Percentiles rank a stretch among this genome's conserved stretches.
phyloP scores from a whole-genome alignment of 2,329 filamentous ascomycete genomes.

The Periconia digitata region DNA sequence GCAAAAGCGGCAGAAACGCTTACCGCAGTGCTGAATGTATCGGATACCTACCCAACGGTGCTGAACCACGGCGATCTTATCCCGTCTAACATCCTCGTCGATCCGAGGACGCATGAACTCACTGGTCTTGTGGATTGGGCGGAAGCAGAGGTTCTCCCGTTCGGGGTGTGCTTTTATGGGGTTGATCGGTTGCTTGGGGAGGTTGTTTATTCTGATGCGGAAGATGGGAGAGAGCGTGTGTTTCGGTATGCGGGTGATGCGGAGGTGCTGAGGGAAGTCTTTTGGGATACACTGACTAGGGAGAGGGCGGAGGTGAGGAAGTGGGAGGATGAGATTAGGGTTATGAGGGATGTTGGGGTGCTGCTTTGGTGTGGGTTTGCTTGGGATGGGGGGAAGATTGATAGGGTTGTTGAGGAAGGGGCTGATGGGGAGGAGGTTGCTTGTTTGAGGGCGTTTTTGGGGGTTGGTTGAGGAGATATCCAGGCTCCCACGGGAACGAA shows the following conservation, averaged over 20 bases:
- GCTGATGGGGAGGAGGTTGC: constrained; percentile 57
- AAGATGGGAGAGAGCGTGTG: neutral
- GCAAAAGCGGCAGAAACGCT: constrained; percentile 17
- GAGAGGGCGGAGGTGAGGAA: constrained; percentile 41
- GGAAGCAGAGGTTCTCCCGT: constrained; percentile 62
- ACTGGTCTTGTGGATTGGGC: constrained; percentile 65
- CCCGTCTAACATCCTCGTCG: constrained; percentile 59
- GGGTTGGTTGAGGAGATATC: neutral
- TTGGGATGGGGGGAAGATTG: constrained; percentile 61
- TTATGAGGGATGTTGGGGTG: constrained; percentile 57
- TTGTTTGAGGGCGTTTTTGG: constrained; percentile 50
- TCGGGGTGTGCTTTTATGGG: constrained; percentile 62
- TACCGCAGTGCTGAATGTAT: constrained; percentile 48
- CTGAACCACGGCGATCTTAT: constrained; percentile 65
- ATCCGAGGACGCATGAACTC: constrained; percentile 47
- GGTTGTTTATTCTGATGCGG: constrained; percentile 23
- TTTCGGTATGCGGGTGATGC: constrained; percentile 50
- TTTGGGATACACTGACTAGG: constrained; percentile 52
- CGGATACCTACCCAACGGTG: constrained; percentile 51
- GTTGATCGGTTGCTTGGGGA: constrained; percentile 62
- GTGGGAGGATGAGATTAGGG: constrained; percentile 39
- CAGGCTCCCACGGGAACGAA: too few species aligned
- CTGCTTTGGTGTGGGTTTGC: constrained; percentile 66
- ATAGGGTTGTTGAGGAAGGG: constrained; percentile 58
- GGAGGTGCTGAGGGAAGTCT: constrained; percentile 47